Evolutionary conservation across 2,329 filamentous ascomycete species (phyloP).

Genomic region (Rhynchosporium agropyri): DNA sequence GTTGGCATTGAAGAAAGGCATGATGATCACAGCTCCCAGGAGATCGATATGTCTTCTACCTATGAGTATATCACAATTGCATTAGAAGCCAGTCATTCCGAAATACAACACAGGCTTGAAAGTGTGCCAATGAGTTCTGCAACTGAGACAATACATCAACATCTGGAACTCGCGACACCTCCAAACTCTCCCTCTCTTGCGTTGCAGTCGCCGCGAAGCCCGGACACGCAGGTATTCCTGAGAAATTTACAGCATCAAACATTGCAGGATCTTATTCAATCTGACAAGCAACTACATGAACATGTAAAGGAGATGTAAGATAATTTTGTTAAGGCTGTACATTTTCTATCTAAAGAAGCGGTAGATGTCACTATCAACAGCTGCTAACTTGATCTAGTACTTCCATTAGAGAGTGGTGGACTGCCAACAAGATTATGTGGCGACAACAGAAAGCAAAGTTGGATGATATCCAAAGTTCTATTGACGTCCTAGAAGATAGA

Average conservation of each 20-base stretch:
- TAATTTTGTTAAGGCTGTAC: neutral
- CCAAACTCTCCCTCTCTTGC: neutral
- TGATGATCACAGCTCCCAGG: neutral
- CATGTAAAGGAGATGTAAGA: neutral
- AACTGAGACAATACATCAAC: neutral
- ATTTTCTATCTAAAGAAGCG: neutral
- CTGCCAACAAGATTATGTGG: neutral
- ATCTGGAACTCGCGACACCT: neutral
- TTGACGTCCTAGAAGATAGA: neutral
- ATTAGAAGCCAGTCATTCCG: neutral
- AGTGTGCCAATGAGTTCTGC: neutral
- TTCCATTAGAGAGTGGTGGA: slow-evolving; percentile 4
- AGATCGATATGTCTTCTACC: neutral
- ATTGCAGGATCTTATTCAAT: neutral
- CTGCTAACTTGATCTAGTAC: neutral
- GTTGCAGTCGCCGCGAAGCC: neutral
- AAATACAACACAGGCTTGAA: neutral
- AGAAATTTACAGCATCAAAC: neutral
- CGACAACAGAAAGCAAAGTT: neutral
- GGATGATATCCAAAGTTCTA: neutral
- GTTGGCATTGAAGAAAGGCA: neutral
- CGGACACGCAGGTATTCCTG: neutral
- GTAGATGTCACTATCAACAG: neutral
- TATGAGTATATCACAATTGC: neutral
- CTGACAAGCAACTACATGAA: neutral